These are phyloP conservation scores for Suillus alpinus DNA, from an alignment of 768 basidiomycete genomes.

Conservation along the genomic window DNA sequence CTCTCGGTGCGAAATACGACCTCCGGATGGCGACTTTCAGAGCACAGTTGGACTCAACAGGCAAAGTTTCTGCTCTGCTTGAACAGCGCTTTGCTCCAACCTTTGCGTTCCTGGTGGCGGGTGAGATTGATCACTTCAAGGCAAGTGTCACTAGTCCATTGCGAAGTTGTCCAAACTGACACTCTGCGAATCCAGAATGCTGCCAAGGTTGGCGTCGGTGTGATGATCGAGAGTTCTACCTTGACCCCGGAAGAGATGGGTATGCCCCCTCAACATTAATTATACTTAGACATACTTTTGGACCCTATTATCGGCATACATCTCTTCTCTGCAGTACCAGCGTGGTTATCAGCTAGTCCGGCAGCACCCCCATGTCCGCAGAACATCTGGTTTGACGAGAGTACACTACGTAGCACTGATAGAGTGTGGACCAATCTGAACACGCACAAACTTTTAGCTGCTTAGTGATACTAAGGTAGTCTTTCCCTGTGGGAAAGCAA, in stretches of 20 bases:
- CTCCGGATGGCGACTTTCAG: slow-evolving; percentile 91
- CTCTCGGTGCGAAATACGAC: slow-evolving; percentile 95
- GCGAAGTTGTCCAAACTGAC: slow-evolving; percentile 2
- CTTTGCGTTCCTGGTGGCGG: slow-evolving; percentile 90
- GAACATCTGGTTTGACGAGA: not conserved
- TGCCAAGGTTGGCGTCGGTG: slow-evolving; percentile 93
- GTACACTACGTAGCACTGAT: not conserved
- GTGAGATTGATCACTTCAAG: slow-evolving; percentile 99
- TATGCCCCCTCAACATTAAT: slow-evolving; percentile 46
- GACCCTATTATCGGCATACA: slow-evolving; percentile 17
- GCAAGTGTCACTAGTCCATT: slow-evolving; percentile 37
- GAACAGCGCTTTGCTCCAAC: slow-evolving; percentile 96
- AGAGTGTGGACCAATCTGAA: not conserved
- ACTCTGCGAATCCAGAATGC: slow-evolving; percentile 57
- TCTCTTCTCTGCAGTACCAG: slow-evolving; percentile 9
- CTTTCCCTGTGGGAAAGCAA: not conserved
- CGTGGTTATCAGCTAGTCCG: not conserved
- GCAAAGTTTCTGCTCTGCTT: slow-evolving; percentile 91
- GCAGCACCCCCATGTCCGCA: not conserved
- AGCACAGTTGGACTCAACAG: slow-evolving; percentile 91
- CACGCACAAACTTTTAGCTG: not conserved
- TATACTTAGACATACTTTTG: slow-evolving; percentile 28
- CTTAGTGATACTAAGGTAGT: not conserved
- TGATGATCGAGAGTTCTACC: slow-evolving; percentile 91
- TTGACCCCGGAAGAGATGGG: slow-evolving; percentile 85